These are phyloP conservation scores for Ilyonectria sp. DNA, from an alignment of 2,329 filamentous ascomycete genomes.

Conservation along the genomic window DNA sequence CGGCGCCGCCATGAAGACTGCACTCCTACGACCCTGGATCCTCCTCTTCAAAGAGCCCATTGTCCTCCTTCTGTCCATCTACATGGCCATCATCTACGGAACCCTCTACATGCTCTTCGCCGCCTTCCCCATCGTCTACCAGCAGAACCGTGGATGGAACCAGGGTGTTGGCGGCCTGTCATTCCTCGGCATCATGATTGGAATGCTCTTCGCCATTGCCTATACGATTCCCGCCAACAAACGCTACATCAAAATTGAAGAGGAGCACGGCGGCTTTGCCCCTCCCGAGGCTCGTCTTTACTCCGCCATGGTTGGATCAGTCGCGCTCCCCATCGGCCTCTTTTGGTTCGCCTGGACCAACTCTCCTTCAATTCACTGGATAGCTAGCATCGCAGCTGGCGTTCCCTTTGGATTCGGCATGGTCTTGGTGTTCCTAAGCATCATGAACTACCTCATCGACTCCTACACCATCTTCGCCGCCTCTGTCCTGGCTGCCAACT, in stretches of 20 bases:
- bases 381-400: constrained; percentile 56
- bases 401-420: constrained; percentile 63
- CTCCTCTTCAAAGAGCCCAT: constrained; percentile 75
- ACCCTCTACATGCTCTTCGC: constrained; percentile 65
- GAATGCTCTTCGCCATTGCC: constrained; percentile 67
- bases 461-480: constrained; percentile 80
- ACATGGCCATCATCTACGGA: constrained; percentile 68
- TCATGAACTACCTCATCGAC: constrained; percentile 76
- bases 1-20: neutral
- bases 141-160: constrained; percentile 65
- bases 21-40: constrained; percentile 67
- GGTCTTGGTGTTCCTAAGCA: constrained; percentile 73
- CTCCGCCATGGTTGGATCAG: constrained; percentile 68
- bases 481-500: constrained; percentile 59
- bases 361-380: constrained; percentile 65
- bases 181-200: constrained; percentile 73
- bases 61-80: constrained; percentile 70
- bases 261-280: constrained; percentile 63
- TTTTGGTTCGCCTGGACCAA: constrained; percentile 76
- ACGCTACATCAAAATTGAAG: constrained; percentile 56
- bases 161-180: constrained; percentile 67
- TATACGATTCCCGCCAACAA: constrained; percentile 66
- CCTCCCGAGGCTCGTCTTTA: constrained; percentile 73
- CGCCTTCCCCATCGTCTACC: constrained; percentile 70
- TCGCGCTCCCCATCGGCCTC: constrained; percentile 68